Base-by-base conservation (phyloP, 1,284 basidiomycete species). In the Sporisorium graminicola region DNA sequence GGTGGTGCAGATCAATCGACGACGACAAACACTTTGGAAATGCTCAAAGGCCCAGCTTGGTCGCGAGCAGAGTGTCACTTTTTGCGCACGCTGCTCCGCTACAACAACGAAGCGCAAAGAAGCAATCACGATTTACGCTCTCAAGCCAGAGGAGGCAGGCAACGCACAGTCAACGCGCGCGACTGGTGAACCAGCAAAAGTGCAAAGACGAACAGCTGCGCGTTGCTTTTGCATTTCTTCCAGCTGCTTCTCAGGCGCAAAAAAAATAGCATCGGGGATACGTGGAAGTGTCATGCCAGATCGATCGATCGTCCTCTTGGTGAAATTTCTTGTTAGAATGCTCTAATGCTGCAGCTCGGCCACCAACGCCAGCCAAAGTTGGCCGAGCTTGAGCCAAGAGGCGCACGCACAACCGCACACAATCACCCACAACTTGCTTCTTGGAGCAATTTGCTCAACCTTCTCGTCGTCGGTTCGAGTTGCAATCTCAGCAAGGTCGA, bases 211-310 rank as follows among this genome's bases (percentile, higher is more conserved):
- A 6, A 43, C 14, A 37, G 27, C 47, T 52, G 65, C 65, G 44
- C 55, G 26, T 64, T 63, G 27, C 49, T 31, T 31, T 31, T 43
- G 40, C 24, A 31, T 20, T 50, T 65, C 69, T 71, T 71, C 69
- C 63, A 71, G 63, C 63, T 65, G 58, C 69, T 71, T 71, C 69
- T 65, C 54, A 65, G 53, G 12, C 35, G 26, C 18, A 20, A 29
- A n/a, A n/a, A 55, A 44, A 16, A 35, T 10, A 8, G 24, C 4
- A 58, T 31, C 29, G 27, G 46, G 46, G 47, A 44, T 29, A 40
- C 26, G 3, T 4, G 13, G 2, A 16, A 18, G 5, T 10, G 5
- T 31, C 5, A 31, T 31, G 5, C 10, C 29, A 22, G 13, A 46
- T 40, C 18, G 22, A 35, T 33, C 8, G 37, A 40, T 40, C 13